Evolutionary conservation across 306 rosid species (phyloP), one percentile per base, ranked within the genome.

Genomic region (Trifolium pratense): DNA sequence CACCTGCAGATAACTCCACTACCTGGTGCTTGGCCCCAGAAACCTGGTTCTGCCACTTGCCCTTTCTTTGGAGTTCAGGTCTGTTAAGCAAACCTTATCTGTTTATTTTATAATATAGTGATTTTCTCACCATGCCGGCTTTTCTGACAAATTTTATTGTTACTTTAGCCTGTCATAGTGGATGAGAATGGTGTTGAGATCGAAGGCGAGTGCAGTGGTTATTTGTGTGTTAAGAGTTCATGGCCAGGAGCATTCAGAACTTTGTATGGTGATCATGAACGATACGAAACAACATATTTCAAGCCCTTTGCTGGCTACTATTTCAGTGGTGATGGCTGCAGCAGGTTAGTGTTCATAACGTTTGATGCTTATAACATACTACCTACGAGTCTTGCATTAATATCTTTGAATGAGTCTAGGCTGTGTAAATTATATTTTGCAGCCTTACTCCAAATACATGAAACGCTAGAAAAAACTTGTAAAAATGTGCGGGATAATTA

Each of bases 221-320:
- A 88, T 84, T 79, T 95, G 81, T 95, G 99, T 78, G 66, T 95
- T 57, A 95, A 90, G 80, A 75, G 75, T 64, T 91, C 99, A 21
- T 91, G 99, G 97, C 99, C 99, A 14, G 97, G 97, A 71, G 99
- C 99, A 60, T 95, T 95, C 84, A 88, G 99, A 75, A 95, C 99
- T 49, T 97, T 95, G 31, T 91, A 84, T 36, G 94, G 92, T 75
- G 99, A 95, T 66, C 99, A 95, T 62, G 99, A 95, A 82, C 87
- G 97, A 95, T 95, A 95, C 31, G 97, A 95, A 83, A 90, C 89
- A 51, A 90, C 99, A 62, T 95, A 95, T 89, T 95, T 91, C 87
- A 91, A 91, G 86, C 96, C 99, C 71, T 95, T 95, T 83, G 74
- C 89, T 21, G 97, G 97, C 66, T 95, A 91, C 87, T 95, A 95